Percentiles rank a stretch among this genome's conserved stretches.
These are phyloP conservation scores for Aspergillus caelatus DNA, from an alignment of 2,329 filamentous ascomycete species.

Conservation along the genomic window DNA sequence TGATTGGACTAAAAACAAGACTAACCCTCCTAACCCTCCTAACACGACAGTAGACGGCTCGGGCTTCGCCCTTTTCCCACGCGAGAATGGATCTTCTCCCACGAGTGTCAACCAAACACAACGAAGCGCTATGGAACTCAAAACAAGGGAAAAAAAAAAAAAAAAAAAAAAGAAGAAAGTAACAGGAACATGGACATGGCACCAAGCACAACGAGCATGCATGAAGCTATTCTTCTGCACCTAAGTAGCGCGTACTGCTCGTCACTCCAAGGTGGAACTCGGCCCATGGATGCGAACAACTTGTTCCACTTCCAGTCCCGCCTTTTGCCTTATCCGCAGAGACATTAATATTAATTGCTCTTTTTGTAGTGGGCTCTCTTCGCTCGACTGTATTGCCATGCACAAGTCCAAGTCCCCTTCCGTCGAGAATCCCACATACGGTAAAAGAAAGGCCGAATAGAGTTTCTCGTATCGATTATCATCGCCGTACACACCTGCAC, in stretches of 20 bases:
- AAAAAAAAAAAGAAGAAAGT: neutral
- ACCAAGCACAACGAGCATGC: neutral
- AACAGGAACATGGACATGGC: neutral
- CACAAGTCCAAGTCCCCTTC: neutral
- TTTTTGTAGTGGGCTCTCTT: neutral
- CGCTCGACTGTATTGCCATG: neutral
- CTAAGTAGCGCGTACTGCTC: neutral
- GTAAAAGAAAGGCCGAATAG: neutral
- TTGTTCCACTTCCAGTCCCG: slow-evolving; percentile 5
- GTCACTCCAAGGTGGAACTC: neutral
- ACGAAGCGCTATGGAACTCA: neutral
- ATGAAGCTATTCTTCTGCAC: neutral
- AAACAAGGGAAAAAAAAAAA: neutral
- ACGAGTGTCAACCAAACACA: slow-evolving; percentile 13
- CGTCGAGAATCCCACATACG: neutral
- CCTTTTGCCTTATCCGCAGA: slow-evolving; percentile 5
- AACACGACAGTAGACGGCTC: slow-evolving; percentile 8
- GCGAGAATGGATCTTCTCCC: slow-evolving; percentile 20
- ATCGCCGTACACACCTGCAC: neutral
- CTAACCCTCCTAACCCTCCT: neutral
- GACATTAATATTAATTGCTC: neutral
- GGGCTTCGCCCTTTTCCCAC: slow-evolving; percentile 13
- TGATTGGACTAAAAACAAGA: neutral
- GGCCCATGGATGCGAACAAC: slow-evolving; percentile 7
- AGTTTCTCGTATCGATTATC: slow-evolving; percentile 4